These are phyloP conservation scores for Botrytis hyacinthi DNA, from an alignment of 2,329 filamentous ascomycete genomes.

Conservation along the genomic window DNA sequence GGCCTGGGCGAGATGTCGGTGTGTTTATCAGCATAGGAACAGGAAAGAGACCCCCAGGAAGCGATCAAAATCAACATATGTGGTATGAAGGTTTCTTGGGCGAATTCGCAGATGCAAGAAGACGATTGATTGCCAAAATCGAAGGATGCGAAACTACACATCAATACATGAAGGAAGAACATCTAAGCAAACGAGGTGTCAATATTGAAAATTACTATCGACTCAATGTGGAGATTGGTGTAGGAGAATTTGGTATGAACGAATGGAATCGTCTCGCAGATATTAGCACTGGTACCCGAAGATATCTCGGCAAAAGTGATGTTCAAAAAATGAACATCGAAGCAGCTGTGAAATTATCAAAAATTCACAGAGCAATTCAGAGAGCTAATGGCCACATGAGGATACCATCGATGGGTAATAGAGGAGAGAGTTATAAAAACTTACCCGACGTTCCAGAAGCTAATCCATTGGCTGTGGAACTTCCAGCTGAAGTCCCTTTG, in stretches of 20 bases:
- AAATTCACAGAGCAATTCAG: slow-evolving; percentile 71
- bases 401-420: slow-evolving; percentile 12
- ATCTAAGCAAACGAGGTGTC: slow-evolving; percentile 73
- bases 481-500: slow-evolving; percentile 50
- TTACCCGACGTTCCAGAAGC: slow-evolving; percentile 41
- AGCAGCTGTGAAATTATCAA: slow-evolving; percentile 76
- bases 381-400: slow-evolving; percentile 27
- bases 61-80: slow-evolving; percentile 67
- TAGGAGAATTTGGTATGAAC: slow-evolving; percentile 98
- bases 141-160: slow-evolving; percentile 93
- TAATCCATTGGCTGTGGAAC: slow-evolving; percentile 48
- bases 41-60: slow-evolving; percentile 71
- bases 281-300: slow-evolving; percentile 87
- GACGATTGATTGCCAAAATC: slow-evolving; percentile 83
- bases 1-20: slow-evolving; percentile 89
- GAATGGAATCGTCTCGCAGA: slow-evolving; percentile 94
- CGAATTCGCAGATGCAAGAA: slow-evolving; percentile 85
- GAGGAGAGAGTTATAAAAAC: slow-evolving; percentile 23
- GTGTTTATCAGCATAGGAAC: slow-evolving; percentile 95
- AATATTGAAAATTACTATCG: slow-evolving; percentile 90
- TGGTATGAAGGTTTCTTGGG: slow-evolving; percentile 96
- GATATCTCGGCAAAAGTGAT: slow-evolving; percentile 71
- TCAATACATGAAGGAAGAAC: slow-evolving; percentile 76
- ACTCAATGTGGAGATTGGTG: slow-evolving; percentile 93
- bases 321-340: slow-evolving; percentile 76